Evolutionary conservation across 1,284 basidiomycete species (phyloP), one percentile per base, ranked within the genome.

Genomic region (Ceratobasidium sp.): DNA sequence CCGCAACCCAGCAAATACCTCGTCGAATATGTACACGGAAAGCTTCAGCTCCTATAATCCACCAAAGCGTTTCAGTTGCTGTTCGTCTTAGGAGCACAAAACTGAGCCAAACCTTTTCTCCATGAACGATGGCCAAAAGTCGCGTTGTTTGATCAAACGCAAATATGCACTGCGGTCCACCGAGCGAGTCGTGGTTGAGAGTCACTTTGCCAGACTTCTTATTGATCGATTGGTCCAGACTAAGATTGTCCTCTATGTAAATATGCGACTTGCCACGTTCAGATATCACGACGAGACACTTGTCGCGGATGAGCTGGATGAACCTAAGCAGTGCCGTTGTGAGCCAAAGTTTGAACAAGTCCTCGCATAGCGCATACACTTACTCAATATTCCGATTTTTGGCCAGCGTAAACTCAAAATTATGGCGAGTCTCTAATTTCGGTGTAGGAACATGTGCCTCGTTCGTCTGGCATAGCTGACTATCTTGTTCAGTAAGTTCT

Each of bases 401-500:
- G 1, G 6, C n/a, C 26, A 77, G 13, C n/a, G 60, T 78, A 58
- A 78, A 78, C 23, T 78, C 60, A 53, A 78, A 78, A 42, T 72
- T 71, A 49, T 71, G 69, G 10, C 69, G 39, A 20, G 23, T 56
- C 12, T 72, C 77, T 18, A 71, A 13, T 20, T 78, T 78, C 15
- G 70, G 77, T 23, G 44, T 64, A 2, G 71, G 77, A 0, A 77
- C 67, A 42, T 79, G 64, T 28, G 49, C 23, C 28, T 75, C 73
- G 33, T 79, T 56, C 15, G 68, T 55, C 40, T 66, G 78, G 46
- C 78, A 60, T 10, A 56, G 15, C 28, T 72, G 68, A 33, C 61
- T 80, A 26, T 80, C 79, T 26, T 77, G 39, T 42, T 80, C 78
- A 20, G 79, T 75, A 39, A 77, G 26, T 40, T 80, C 73, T 1